Evolutionary conservation across 768 basidiomycete genomes (phyloP).

Genomic region (Lyophyllum shimeji): DNA sequence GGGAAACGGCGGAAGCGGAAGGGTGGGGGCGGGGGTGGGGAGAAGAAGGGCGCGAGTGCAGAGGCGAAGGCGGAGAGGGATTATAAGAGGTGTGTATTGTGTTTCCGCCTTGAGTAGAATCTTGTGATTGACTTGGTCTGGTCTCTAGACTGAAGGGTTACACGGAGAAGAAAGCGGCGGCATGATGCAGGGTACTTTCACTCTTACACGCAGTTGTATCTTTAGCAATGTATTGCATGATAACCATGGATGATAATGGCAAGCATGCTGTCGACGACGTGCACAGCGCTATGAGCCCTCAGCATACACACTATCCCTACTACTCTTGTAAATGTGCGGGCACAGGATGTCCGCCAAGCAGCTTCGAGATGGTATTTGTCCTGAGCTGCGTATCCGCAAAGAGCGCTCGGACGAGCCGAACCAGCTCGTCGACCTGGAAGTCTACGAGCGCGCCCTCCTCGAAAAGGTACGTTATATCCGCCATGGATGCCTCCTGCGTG

Average conservation of each 20-base stretch:
- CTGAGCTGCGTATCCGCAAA: conserved; percentile 87
- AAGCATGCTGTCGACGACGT: neutral
- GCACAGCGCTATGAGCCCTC: neutral
- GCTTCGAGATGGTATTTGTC: conserved; percentile 76
- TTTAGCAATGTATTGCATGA: neutral
- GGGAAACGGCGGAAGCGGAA: conserved; percentile 70
- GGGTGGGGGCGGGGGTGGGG: conserved; percentile 34
- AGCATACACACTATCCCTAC: conserved; percentile 1
- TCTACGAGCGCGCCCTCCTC: conserved; percentile 90
- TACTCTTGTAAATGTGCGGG: conserved; percentile 24
- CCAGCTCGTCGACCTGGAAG: conserved; percentile 82
- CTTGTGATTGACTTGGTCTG: neutral
- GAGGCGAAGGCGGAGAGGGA: conserved; percentile 54
- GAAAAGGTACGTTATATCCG: conserved; percentile 89
- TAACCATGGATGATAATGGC: neutral
- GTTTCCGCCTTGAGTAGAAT: neutral
- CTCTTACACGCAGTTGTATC: neutral
- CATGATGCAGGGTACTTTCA: neutral
- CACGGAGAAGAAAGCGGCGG: conserved; percentile 37
- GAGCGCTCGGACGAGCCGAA: conserved; percentile 76
- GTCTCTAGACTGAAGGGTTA: conserved; percentile 38
- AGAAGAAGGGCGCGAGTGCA: conserved; percentile 42
- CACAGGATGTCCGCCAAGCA: conserved; percentile 55
- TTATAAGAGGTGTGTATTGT: conserved; percentile 52
- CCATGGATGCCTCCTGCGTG: conserved; percentile 83